Percentiles rank a stretch among this genome's conserved stretches.
Conservation (phyloP, 2,329 filamentous ascomycete species). For the Penicillium janthinellum region DNA sequence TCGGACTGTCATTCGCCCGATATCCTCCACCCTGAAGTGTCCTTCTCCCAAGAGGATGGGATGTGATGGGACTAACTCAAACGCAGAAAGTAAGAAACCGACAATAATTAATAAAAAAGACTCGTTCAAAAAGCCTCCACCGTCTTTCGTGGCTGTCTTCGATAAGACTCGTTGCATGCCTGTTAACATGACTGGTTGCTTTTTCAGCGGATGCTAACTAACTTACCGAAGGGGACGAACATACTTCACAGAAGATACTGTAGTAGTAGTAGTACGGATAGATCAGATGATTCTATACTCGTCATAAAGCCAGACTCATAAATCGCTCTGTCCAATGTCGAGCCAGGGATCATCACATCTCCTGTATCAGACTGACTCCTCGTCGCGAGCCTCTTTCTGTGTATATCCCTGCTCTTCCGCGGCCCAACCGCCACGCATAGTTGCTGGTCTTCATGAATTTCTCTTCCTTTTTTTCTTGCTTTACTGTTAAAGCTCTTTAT, state of each 20-base stretch:
- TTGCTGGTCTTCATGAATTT: not conserved
- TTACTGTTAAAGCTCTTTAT: not conserved
- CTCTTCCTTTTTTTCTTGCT: not conserved
- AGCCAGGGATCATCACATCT: not conserved
- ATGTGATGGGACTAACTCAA: not conserved
- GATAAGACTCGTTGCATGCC: not conserved
- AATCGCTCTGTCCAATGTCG: too few species aligned
- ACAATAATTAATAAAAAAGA: not conserved
- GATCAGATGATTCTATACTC: not conserved
- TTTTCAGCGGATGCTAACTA: not conserved
- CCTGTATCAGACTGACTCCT: not conserved
- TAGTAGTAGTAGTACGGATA: too few species aligned
- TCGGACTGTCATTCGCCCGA: slow-evolving; percentile 29
- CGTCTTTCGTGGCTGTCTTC: slow-evolving; percentile 18
- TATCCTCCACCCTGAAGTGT: not conserved
- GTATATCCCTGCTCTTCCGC: not conserved
- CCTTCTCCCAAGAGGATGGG: not conserved
- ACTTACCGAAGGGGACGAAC: not conserved
- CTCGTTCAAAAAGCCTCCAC: slow-evolving; percentile 10
- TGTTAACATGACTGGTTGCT: not conserved
- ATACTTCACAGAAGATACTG: not conserved
- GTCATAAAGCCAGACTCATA: not conserved
- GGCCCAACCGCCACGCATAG: not conserved
- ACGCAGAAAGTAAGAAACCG: not conserved
- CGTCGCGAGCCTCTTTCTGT: not conserved